Evolutionary conservation across 23 red algal species (phyloP), one percentile per base, ranked within the genome.

Genomic region (Porphyridium purpureum): DNA sequence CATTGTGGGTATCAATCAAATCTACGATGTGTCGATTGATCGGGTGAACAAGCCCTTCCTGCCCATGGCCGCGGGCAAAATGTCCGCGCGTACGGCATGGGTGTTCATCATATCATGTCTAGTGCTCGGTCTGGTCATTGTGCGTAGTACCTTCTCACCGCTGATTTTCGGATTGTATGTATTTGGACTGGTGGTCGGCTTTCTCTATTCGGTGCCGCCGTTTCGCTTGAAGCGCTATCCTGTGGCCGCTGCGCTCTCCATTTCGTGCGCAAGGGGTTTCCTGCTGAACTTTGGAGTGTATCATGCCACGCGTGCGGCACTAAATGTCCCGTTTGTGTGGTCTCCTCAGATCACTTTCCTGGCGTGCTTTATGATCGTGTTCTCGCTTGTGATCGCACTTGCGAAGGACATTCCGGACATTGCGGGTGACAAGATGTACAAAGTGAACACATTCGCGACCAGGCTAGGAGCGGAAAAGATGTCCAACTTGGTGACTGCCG

Each of bases 1-100:
- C 49, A 84, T 94, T 29, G 88, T 94, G 0, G 88, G 88, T 30
- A 65, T 94, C 22, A 94, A 94, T 62, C 88, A 94, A 64, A 41
- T 84, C 26, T 84, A 36, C 52, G 88, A 94, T 24, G 60, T 94
- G 32, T 22, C 66, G n/a, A 79, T 94, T 27, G 88, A 94, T 53
- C 29, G 44, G 7, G 34, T 94, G 31, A 94, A 94, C 76, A 94
- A 94, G 62, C 88, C 88, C 36, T 94, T 57, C 59, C 53, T 94
- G 22, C 88, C 88, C 46, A 59, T 94, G 27, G 61, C 88, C 6
- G 68, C 76, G 9, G 80, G 75, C 24, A 72, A 77, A 23, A 52
- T 94, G 23, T 74, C 78, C 33, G 76, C 74, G 33, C 36, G 7
- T 4, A 59, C 62, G 9, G 88, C 68, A 31, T 30, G 29, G 5